phyloP scores from a whole-genome alignment of 176 grass and related monocot genomes.

The Typha latifolia region DNA sequence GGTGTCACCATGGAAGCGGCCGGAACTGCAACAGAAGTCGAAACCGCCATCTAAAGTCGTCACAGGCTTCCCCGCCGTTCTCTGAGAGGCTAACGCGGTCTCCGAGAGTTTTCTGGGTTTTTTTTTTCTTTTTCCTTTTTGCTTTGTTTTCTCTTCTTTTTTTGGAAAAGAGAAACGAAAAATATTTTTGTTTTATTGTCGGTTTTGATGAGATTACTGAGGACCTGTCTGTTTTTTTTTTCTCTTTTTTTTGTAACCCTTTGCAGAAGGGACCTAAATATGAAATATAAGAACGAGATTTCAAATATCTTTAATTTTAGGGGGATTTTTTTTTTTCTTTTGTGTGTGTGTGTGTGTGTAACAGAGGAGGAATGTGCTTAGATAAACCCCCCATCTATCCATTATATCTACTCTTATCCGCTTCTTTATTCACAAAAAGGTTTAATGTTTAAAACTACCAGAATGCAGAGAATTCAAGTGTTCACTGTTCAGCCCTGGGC shows the following conservation, averaged over 20 bases:
- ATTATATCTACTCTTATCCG: too few species aligned
- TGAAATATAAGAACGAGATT: too few species aligned
- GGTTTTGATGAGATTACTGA: background rate
- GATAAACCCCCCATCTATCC: too few species aligned
- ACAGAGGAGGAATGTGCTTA: too few species aligned
- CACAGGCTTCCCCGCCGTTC: constrained; percentile 62
- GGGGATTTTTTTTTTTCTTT: too few species aligned
- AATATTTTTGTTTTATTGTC: constrained; percentile 4
- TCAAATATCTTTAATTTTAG: too few species aligned
- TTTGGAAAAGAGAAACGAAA: constrained; percentile 23
- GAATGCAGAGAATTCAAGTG: too few species aligned
- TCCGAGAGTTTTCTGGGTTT: background rate
- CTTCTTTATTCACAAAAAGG: too few species aligned
- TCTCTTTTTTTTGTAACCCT: background rate
- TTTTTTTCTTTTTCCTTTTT: constrained; percentile 25
- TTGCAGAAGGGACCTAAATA: too few species aligned
- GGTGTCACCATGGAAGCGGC: constrained; percentile 32
- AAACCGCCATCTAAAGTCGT: constrained; percentile 29
- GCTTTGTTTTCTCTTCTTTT: constrained; percentile 20
- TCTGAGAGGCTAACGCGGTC: constrained; percentile 29
- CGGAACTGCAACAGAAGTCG: constrained; percentile 25
- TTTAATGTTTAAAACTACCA: too few species aligned
- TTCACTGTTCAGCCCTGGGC: constrained; percentile 12
- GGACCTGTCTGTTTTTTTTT: constrained; percentile 4
- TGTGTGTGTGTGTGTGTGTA: too few species aligned